These are phyloP conservation scores for Fusarium napiforme DNA, from an alignment of 2,329 filamentous ascomycete genomes.

Conservation along the genomic window DNA sequence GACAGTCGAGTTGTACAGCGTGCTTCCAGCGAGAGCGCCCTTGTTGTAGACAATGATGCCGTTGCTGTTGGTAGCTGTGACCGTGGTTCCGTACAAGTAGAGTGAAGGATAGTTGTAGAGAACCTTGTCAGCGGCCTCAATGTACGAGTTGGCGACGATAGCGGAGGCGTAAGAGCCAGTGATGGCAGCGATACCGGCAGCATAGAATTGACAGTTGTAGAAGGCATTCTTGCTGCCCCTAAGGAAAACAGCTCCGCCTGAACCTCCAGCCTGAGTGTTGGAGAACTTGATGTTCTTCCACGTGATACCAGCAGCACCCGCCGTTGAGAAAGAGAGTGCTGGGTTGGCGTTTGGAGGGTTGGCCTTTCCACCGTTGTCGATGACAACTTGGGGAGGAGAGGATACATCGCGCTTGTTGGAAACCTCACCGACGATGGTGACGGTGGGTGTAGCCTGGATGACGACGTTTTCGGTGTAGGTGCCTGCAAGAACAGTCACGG, in stretches of 20 bases:
- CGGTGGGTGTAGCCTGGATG: constrained; percentile 52
- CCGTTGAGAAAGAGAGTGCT: constrained; percentile 13
- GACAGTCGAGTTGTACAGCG: constrained; percentile 52
- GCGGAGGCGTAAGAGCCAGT: constrained; percentile 47
- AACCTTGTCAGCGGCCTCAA: constrained; percentile 56
- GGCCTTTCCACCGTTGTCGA: constrained; percentile 23
- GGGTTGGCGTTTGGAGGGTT: neutral
- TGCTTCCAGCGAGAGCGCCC: constrained; percentile 45
- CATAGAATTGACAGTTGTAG: constrained; percentile 57
- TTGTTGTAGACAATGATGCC: constrained; percentile 52
- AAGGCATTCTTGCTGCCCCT: constrained; percentile 35
- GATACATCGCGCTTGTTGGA: constrained; percentile 45
- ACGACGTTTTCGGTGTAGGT: constrained; percentile 57
- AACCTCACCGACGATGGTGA: constrained; percentile 54
- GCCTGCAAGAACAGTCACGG: constrained; percentile 56
- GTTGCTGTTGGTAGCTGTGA: constrained; percentile 51
- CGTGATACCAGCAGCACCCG: constrained; percentile 5
- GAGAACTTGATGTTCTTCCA: constrained; percentile 39
- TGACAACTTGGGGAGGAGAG: constrained; percentile 12
- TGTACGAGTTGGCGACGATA: constrained; percentile 57
- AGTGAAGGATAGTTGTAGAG: constrained; percentile 54
- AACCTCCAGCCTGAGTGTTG: constrained; percentile 11
- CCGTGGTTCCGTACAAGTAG: constrained; percentile 56
- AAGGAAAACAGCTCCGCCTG: constrained; percentile 13
- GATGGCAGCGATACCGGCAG: constrained; percentile 47